Evolutionary conservation across 2,329 filamentous ascomycete genomes (phyloP).

Genomic region (Plectosphaerella cucumerina): DNA sequence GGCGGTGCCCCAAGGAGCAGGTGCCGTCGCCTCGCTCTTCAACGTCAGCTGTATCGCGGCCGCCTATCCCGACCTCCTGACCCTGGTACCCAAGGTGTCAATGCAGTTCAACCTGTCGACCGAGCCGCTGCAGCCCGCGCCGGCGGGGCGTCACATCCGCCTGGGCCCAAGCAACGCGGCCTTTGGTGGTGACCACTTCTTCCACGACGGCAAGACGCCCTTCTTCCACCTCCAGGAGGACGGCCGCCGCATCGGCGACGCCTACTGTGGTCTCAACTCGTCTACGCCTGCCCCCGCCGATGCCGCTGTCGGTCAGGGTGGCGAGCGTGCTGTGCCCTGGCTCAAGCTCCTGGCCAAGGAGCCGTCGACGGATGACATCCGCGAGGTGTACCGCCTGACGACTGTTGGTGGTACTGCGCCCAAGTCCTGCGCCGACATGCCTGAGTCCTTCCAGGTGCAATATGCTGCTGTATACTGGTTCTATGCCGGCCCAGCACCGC

Average conservation of each 20-base stretch:
- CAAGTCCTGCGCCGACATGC: slow-evolving; percentile 63
- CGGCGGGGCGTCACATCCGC: slow-evolving; percentile 9
- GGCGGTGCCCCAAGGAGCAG: slow-evolving; percentile 58
- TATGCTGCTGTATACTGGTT: slow-evolving; percentile 67
- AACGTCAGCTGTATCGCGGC: slow-evolving; percentile 79
- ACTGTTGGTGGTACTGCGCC: slow-evolving; percentile 81
- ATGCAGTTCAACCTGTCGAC: slow-evolving; percentile 59
- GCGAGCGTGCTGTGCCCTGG: slow-evolving; percentile 73
- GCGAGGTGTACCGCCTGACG: slow-evolving; percentile 77
- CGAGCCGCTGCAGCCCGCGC: slow-evolving; percentile 14
- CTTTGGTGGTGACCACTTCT: slow-evolving; percentile 78
- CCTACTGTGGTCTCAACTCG: slow-evolving; percentile 58
- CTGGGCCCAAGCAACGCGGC: slow-evolving; percentile 56
- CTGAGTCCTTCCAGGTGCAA: slow-evolving; percentile 63
- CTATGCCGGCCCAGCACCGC: slow-evolving; percentile 13
- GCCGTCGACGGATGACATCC: slow-evolving; percentile 57
- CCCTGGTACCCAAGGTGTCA: slow-evolving; percentile 60
- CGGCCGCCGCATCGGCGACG: slow-evolving; percentile 51
- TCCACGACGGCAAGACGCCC: slow-evolving; percentile 65
- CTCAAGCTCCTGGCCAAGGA: slow-evolving; percentile 60
- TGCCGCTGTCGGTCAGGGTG: slow-evolving; percentile 55
- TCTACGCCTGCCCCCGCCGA: slow-evolving; percentile 58
- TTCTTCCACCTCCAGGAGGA: slow-evolving; percentile 73
- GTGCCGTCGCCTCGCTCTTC: slow-evolving; percentile 81
- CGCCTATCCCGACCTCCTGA: slow-evolving; percentile 62